Conservation (phyloP, 495 filamentous ascomycete species). For the Schizothecium vesticola region DNA sequence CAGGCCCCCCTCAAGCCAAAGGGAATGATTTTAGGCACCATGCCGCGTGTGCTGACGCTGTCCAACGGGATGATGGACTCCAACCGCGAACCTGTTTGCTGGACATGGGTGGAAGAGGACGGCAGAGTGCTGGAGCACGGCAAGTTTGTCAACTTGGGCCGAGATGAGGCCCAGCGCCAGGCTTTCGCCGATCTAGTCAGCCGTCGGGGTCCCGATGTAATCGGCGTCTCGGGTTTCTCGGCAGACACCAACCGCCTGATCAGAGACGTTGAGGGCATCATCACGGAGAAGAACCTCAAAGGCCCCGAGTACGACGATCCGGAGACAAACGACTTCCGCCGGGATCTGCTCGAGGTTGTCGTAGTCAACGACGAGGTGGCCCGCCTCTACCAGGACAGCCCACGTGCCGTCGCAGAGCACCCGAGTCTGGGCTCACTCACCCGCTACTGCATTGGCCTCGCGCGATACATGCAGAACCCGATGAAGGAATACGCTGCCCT, state of each 20-base stretch:
- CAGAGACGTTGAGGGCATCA: slow-evolving; percentile 67
- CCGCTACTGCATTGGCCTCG: slow-evolving; percentile 83
- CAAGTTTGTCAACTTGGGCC: slow-evolving; percentile 70
- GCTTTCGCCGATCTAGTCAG: slow-evolving; percentile 68
- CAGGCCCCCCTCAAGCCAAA: slow-evolving; percentile 94
- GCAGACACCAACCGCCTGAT: slow-evolving; percentile 81
- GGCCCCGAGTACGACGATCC: slow-evolving; percentile 66
- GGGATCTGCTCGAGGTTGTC: slow-evolving; percentile 74
- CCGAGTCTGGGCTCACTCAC: slow-evolving; percentile 69
- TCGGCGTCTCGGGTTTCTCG: slow-evolving; percentile 85
- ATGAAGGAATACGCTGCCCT: slow-evolving; percentile 93
- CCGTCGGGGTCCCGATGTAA: slow-evolving; percentile 78
- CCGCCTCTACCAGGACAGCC: slow-evolving; percentile 84
- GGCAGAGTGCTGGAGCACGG: slow-evolving; percentile 83
- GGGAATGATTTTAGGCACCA: slow-evolving; percentile 84
- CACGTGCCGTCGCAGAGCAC: slow-evolving; percentile 73
- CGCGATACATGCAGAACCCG: slow-evolving; percentile 86
- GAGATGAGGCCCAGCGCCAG: slow-evolving; percentile 61
- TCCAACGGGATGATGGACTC: slow-evolving; percentile 75
- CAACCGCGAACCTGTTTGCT: slow-evolving; percentile 73
- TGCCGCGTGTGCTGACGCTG: slow-evolving; percentile 77
- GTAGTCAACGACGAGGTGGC: slow-evolving; percentile 96
- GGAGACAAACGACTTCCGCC: slow-evolving; percentile 57
- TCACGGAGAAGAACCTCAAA: slow-evolving; percentile 66
- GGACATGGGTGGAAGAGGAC: slow-evolving; percentile 90